Evolutionary conservation across 2,329 filamentous ascomycete species (phyloP).

Genomic region (Fusarium sp.): DNA sequence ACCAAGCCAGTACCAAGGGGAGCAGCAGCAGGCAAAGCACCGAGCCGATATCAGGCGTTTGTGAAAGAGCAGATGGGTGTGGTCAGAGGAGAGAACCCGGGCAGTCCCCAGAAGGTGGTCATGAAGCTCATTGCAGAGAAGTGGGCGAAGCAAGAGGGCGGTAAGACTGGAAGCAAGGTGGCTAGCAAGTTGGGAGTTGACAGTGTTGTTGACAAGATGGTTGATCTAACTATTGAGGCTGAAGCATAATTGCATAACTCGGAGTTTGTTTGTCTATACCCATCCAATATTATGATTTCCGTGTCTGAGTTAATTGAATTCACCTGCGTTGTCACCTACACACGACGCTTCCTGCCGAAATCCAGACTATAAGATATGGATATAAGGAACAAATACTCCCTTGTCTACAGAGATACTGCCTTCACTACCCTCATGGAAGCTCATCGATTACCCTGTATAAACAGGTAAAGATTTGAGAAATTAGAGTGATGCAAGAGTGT

Average conservation of each 20-base stretch:
- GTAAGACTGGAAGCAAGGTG: constrained; percentile 20
- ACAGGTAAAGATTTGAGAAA: neutral
- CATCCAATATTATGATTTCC: neutral
- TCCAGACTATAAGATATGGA: neutral
- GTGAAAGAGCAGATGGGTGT: constrained; percentile 74
- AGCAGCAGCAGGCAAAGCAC: constrained; percentile 20
- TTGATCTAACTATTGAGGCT: constrained; percentile 41
- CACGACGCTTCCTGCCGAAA: neutral
- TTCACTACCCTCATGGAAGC: neutral
- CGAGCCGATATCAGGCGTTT: constrained; percentile 59
- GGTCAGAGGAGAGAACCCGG: constrained; percentile 65
- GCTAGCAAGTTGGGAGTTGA: constrained; percentile 30
- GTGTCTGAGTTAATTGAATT: neutral
- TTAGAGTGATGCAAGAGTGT: neutral
- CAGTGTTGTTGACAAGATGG: constrained; percentile 35
- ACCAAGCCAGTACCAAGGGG: constrained; percentile 75
- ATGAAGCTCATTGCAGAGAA: constrained; percentile 73
- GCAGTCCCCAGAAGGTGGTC: constrained; percentile 70
- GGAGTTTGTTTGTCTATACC: constrained; percentile 8
- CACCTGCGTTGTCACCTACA: neutral
- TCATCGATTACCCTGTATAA: neutral
- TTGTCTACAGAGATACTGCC: neutral
- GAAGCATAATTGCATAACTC: constrained; percentile 20
- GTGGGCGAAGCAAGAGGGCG: constrained; percentile 64
- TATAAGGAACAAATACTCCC: neutral